These are phyloP conservation scores for Candida stauntonica DNA, from an alignment of 805 yeast species.

Conservation along the genomic window DNA sequence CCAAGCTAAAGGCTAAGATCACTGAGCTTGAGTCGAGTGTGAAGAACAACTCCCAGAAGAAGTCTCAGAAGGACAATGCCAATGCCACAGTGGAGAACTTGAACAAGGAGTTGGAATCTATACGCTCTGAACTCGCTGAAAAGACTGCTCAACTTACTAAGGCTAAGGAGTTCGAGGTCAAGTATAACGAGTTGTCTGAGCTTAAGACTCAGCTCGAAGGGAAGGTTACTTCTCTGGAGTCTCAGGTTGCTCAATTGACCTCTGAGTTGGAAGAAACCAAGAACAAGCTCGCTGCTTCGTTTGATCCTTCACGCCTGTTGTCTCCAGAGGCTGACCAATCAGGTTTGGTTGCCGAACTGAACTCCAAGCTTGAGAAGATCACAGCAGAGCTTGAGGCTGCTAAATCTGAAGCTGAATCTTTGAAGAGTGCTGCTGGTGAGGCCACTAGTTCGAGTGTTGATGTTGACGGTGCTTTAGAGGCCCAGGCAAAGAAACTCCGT, in stretches of 20 bases:
- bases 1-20: slow-evolving; percentile 1
- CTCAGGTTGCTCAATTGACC: slow-evolving; percentile 2
- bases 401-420: slow-evolving; percentile 4
- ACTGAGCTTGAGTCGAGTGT: slow-evolving; percentile 12
- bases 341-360: neutral
- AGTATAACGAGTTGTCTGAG: slow-evolving; percentile 31
- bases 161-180: slow-evolving; percentile 36
- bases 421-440: slow-evolving; percentile 7
- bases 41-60: slow-evolving; percentile 2
- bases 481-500: slow-evolving; percentile 23
- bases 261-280: slow-evolving; percentile 4
- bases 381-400: slow-evolving; percentile 1
- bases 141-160: slow-evolving; percentile 24
- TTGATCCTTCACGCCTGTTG: neutral
- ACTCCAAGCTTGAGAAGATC: neutral
- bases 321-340: neutral
- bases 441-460: slow-evolving; percentile 3
- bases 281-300: neutral
- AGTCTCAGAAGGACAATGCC: neutral
- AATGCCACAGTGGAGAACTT: slow-evolving; percentile 2
- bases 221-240: slow-evolving; percentile 14
- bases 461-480: slow-evolving; percentile 21
- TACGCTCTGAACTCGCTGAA: slow-evolving; percentile 15
- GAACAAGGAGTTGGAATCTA: slow-evolving; percentile 11
- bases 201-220: slow-evolving; percentile 29